Base-by-base conservation (phyloP, 1,284 basidiomycete species). In the Ganoderma meredithae region DNA sequence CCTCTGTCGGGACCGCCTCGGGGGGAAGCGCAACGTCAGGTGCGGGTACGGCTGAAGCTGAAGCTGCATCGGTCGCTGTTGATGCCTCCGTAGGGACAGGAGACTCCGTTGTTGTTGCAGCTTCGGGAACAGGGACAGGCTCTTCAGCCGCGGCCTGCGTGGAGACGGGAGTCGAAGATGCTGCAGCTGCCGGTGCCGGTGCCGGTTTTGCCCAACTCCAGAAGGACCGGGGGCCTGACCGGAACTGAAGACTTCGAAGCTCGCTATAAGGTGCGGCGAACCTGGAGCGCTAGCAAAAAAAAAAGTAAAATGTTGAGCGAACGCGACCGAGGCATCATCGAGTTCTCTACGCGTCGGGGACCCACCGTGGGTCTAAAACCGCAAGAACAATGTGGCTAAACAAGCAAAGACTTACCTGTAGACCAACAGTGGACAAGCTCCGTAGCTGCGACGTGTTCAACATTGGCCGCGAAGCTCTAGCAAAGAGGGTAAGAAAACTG, bases 181-280 rank as follows among this genome's bases (percentile, higher is more conserved):
- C 39, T 40, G 63, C 55, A 7, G 66, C 60, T 13, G 70, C 44
- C 10, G 60, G 43, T 1, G 52, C 25, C 1, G 62, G 39, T 3
- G 60, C 49, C 25, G 75, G 13, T 53, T 69, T 70, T 66, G 74
- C 72, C 52, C 69, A 75, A 47, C 72, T 65, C 72, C 72, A 77
- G 58, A 73, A 69, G 25, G 69, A 71, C 15, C 75, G 74, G 12
- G 76, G 40, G 31, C 64, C 67, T 19, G 63, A 60, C 39, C 31
- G 36, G 62, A 56, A 66, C 25, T 66, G 69, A 1, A 70, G 31
- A n/a, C 59, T 52, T n/a, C 65, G 69, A n/a, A 72, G 52, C 52
- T 63, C 62, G 8, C 2, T 25, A 3, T 40, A 52, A 41, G 52
- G 27, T 1, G 31, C 31, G 13, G 25, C n/a, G 6, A 40, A 39